Base-by-base conservation (phyloP, 2,329 filamentous ascomycete genomes). In the Cladosporium oxysporum region DNA sequence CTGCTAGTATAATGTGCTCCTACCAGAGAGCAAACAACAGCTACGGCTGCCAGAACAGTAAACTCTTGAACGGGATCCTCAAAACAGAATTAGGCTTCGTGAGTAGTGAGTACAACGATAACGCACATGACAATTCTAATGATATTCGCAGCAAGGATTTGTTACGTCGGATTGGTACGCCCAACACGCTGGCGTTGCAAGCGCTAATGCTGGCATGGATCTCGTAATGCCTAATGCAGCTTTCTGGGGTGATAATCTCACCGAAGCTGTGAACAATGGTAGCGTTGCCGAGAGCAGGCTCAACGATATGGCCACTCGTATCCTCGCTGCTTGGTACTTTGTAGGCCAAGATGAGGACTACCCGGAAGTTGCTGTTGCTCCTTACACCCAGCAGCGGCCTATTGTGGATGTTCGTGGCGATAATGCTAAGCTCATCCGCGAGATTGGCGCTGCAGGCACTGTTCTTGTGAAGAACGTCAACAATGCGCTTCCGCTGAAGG, bases 11-110 rank as follows among this genome's bases (percentile, higher is more conserved):
- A 7, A 33, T 53, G 83, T 82, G 69, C 64, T 63, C 66, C 11
- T 72, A 72, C 31, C 71, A 76, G 31, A 68, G 87, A 81, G 82
- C 89, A 62, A 91, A 91, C 72, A 86, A 87, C 60, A 88, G 86
- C 0, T 87, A 89, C 59, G 83, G 83, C 5, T 90, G 74, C 65
- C 69, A 75, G 65, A 91, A 91, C 72, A 86, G 85, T 66, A 88
- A 88, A 73, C 77, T 89, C 6, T 81, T 90, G 58, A 91, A 91
- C 68, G 87, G 86, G 0, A 81, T 91, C 5, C 78, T 91, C 14
- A 92, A 91, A 71, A 88, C 89, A 47, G 90, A 92, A 76, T 81
- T 91, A 47, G 88, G 87, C 0, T 91, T 91, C 68, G 41, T 47
- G 7, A 23, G 41, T 23, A 7, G 3, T 21, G 41, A 11, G 11